Base-by-base conservation (phyloP, 345 rosid genomes). In the Arabidopsis suecica region DNA sequence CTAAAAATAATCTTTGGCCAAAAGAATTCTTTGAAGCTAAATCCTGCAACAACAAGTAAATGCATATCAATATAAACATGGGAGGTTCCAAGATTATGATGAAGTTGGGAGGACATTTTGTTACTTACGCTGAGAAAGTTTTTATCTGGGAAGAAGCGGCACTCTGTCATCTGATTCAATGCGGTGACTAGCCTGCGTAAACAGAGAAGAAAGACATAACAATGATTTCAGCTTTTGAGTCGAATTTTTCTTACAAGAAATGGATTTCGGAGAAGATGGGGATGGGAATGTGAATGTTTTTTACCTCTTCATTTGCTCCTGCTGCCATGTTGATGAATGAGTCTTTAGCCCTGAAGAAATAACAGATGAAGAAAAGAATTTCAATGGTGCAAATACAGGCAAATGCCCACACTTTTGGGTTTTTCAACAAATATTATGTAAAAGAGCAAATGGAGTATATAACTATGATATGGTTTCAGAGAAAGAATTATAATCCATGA, bases 291-390 rank as follows among this genome's bases (percentile, higher is more conserved):
- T 54, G 36, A 55, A 8, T 53, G 71, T 74, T 71, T 20, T 65
- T 33, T 59, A 94, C 98, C 88, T 90, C 98, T 74, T 88, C 93
- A 69, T 88, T 88, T 74, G 98, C 95, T 73, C 93, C 97, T 5
- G 89, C 97, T 68, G 98, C 80, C 86, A 94, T 87, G 79, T 91
- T 82, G 65, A 94, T 69, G 75, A 94, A 88, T 37, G 93, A 70
- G 41, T 89, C 97, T 79, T 91, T 91, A 30, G 83, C 84, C 82
- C 98, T 94, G 89, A 40, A 73, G 58, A 50, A n/a, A 54, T 16
- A 62, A 20, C 4, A 12, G 45, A 63, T 37, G 40, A 56, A 55
- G 64, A 25, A 62, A 36, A 55, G 0, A 45, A 14, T n/a, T n/a
- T n/a, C n/a, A n/a, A n/a, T n/a, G n/a, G n/a, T n/a, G n/a, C n/a